Percentiles rank a stretch among this genome's conserved stretches.
These are phyloP conservation scores for Litsea cubeba DNA, from an alignment of 164 flowering plant species.

Conservation along the genomic window DNA sequence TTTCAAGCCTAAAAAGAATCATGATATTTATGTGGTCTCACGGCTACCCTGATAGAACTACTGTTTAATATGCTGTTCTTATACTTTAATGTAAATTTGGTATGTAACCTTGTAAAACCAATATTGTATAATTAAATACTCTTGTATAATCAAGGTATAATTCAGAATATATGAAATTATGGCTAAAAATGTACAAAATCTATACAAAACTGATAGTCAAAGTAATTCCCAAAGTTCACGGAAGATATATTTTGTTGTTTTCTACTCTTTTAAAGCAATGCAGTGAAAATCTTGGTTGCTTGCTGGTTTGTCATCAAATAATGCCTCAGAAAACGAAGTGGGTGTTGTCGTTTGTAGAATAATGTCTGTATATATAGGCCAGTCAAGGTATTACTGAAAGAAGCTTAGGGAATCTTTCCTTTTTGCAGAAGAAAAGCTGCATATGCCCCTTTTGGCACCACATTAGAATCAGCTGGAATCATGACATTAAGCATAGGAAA, in stretches of 20 bases:
- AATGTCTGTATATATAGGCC: not conserved
- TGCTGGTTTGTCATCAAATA: not conserved
- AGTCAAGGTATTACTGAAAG: constrained; percentile 3
- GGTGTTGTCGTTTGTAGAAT: constrained; percentile 1
- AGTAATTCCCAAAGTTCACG: not conserved
- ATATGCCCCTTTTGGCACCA: not conserved
- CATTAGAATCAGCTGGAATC: not conserved
- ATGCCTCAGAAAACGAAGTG: not conserved
- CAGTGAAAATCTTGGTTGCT: not conserved
- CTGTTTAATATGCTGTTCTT: no score
- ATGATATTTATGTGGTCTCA: no score
- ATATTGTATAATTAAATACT: no score
- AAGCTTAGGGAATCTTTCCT: constrained; percentile 4
- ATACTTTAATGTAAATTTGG: no score
- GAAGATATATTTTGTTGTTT: not conserved
- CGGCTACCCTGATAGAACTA: no score
- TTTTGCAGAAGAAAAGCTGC: not conserved
- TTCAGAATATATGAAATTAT: no score
- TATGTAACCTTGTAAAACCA: no score
- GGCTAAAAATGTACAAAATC: not conserved
- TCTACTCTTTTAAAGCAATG: not conserved
- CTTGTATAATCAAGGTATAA: no score
- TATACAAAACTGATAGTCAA: not conserved
- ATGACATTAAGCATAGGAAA: not conserved
- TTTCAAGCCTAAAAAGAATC: no score